A percentile compares a stretch with the other conserved stretches of the same genome.
Evolutionary conservation across 192 early-diverging fungal genomes (phyloP).

Genomic region (Podila clonocystis): DNA sequence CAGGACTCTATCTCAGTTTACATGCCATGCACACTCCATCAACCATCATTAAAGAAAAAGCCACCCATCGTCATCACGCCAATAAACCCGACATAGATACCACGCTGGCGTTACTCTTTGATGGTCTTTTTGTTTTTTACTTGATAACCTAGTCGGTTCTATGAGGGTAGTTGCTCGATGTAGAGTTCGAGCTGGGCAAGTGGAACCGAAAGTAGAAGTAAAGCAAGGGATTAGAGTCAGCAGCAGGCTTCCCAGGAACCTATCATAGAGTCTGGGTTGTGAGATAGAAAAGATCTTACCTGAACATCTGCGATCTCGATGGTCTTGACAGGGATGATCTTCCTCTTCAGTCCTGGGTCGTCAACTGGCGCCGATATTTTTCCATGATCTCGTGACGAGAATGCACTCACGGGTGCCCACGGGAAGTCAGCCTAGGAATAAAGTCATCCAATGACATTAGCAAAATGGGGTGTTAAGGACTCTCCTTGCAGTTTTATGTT

Average conservation of each 20-base stretch:
- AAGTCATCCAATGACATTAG: not conserved
- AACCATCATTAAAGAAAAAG: not conserved
- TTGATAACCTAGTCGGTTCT: not conserved
- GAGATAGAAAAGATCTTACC: constrained; percentile 8
- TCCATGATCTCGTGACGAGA: not conserved
- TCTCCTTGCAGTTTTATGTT: not conserved
- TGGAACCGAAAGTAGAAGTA: not conserved
- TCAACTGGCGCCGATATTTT: constrained; percentile 13
- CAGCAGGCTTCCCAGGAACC: not conserved
- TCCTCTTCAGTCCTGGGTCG: constrained; percentile 2
- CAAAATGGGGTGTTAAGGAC: not conserved
- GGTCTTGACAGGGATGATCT: constrained; percentile 46
- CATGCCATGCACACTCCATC: not conserved
- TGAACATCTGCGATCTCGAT: constrained; percentile 32
- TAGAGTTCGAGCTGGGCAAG: constrained; percentile 17
- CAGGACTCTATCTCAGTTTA: not conserved
- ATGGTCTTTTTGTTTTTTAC: not conserved
- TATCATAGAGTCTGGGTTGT: not conserved
- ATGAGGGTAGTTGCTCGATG: constrained; percentile 8
- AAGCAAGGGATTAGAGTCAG: not conserved
- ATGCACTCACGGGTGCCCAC: constrained; percentile 29
- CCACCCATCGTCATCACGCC: not conserved
- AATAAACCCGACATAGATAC: not conserved
- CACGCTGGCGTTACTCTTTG: too few species aligned
- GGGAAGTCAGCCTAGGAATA: constrained; percentile 25